Conservation (phyloP, 306 rosid species). For the Cyclanthera cordifolia region DNA sequence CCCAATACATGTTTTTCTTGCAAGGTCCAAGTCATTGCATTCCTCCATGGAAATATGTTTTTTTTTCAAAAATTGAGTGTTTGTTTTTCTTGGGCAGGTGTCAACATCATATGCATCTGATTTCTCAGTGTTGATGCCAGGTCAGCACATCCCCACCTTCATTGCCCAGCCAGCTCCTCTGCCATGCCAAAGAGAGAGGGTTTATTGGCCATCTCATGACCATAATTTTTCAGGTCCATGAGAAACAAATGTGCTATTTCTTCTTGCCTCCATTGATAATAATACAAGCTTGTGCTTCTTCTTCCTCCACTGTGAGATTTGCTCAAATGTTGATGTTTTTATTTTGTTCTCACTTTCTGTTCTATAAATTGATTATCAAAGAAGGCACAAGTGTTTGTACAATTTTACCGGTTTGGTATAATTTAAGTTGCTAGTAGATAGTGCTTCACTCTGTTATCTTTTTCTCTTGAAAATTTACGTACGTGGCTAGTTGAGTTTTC, state of each 20-base stretch:
- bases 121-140: constrained; percentile 84
- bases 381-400: background rate
- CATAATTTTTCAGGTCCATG: constrained; percentile 13
- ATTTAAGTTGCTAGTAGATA: background rate
- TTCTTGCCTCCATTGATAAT: background rate
- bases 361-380: background rate
- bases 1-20: constrained; percentile 1
- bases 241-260: background rate
- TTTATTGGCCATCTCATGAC: constrained; percentile 65
- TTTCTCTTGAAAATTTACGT: too few species aligned
- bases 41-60: background rate
- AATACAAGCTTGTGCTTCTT: background rate
- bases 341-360: background rate
- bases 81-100: constrained; percentile 29
- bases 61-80: background rate
- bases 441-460: background rate
- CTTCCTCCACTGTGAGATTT: background rate
- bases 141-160: constrained; percentile 67
- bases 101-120: constrained; percentile 40
- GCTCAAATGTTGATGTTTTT: background rate
- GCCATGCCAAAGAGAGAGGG: constrained; percentile 63
- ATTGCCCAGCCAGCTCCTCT: constrained; percentile 85
- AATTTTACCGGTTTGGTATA: background rate
- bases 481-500: too few species aligned
- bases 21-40: background rate